Percentiles rank a stretch among this genome's conserved stretches.
Conservation (phyloP, 148 eudicot species). For the Euryodendron excelsum region DNA sequence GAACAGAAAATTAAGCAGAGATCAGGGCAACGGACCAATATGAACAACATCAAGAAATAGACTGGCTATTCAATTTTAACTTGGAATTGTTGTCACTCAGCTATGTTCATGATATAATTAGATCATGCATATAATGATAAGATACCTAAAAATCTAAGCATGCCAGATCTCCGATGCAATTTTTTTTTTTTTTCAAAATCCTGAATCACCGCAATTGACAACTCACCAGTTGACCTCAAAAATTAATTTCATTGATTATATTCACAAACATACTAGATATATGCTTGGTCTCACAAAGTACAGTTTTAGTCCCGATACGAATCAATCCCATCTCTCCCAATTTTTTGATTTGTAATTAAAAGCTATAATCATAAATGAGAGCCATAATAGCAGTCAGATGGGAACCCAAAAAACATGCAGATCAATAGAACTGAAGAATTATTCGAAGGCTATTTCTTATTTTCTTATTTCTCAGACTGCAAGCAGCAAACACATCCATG, state of each 20-base stretch:
- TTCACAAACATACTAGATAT: background rate
- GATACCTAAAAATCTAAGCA: background rate
- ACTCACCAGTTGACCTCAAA: background rate
- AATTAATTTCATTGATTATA: background rate
- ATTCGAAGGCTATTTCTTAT: background rate
- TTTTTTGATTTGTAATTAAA: background rate
- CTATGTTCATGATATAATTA: background rate
- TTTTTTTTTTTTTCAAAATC: no score
- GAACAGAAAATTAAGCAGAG: background rate
- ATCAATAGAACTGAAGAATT: background rate
- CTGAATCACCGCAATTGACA: no score
- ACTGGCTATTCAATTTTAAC: no score
- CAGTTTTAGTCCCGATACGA: background rate
- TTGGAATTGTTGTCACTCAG: background rate
- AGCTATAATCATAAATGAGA: background rate
- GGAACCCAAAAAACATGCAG: background rate
- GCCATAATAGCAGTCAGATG: background rate
- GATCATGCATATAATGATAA: background rate
- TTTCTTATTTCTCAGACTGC: no score
- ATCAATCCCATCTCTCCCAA: background rate
- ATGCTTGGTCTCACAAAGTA: conserved; percentile 5
- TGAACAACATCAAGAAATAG: no score
- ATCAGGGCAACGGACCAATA: background rate
- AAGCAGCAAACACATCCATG: no score
- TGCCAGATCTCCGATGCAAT: no score